Conservation (phyloP, 257 asterid species). For the Verbena officinalis region DNA sequence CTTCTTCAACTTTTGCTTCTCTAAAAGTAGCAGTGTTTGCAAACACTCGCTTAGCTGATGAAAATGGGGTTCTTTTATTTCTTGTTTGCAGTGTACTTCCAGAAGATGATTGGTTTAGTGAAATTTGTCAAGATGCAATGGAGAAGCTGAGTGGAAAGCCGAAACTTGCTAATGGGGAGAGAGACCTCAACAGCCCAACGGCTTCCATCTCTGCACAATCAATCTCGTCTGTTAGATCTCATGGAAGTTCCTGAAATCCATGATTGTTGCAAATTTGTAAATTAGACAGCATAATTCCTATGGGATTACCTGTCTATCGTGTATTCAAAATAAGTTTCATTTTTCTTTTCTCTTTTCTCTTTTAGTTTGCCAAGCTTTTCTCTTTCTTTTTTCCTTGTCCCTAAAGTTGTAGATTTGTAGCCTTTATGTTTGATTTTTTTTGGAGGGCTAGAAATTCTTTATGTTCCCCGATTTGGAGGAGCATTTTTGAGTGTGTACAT, state of each 20-base stretch:
- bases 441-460: constrained; percentile 41
- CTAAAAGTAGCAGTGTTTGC: too few species aligned
- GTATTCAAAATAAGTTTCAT: constrained; percentile 22
- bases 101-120: constrained; percentile 92
- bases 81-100: constrained; percentile 74
- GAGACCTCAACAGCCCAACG: constrained; percentile 93
- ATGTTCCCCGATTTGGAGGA: constrained; percentile 24
- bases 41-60: too few species aligned
- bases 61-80: not conserved
- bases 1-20: too few species aligned
- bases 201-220: constrained; percentile 99
- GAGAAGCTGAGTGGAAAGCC: constrained; percentile 93
- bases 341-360: constrained; percentile 15
- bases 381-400: too few species aligned
- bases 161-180: constrained; percentile 76
- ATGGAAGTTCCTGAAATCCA: constrained; percentile 73
- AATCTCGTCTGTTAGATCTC: constrained; percentile 84
- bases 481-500: constrained; percentile 46
- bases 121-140: constrained; percentile 80
- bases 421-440: constrained; percentile 31
- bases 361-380: not conserved
- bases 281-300: constrained; percentile 37
- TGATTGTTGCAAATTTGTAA: constrained; percentile 35
- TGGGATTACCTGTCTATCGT: constrained; percentile 22
- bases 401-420: constrained; percentile 35